Conservation (phyloP, 108 stramenopile genomes). For the Nannochloropsis salina region DNA sequence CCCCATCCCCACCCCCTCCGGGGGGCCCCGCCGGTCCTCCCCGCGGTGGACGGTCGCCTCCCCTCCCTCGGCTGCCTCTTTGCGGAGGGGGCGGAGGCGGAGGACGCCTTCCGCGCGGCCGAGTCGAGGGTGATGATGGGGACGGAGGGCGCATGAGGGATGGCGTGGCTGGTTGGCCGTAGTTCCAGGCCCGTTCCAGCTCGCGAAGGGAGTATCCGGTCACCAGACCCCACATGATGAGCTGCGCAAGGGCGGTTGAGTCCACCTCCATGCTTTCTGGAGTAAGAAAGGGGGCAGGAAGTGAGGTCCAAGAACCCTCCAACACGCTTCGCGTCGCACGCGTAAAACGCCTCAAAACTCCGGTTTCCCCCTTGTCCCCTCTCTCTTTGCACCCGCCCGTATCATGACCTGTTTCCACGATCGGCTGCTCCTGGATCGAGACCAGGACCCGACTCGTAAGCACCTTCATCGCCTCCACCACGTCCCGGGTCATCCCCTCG, state of each 20-base stretch:
- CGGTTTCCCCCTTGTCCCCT: neutral
- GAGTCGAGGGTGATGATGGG: neutral
- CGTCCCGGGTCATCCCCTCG: neutral
- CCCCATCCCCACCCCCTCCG: too few relatives aligned
- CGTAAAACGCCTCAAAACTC: neutral
- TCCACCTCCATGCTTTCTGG: neutral
- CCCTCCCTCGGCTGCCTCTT: neutral
- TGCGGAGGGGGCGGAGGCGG: neutral
- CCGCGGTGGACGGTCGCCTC: conserved; percentile 22
- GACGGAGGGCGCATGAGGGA: neutral
- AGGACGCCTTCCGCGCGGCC: neutral
- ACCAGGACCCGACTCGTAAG: neutral
- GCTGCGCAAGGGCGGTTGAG: neutral
- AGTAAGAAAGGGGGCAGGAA: neutral
- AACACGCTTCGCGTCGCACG: neutral
- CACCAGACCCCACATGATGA: neutral
- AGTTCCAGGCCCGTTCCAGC: neutral
- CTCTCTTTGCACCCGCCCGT: neutral
- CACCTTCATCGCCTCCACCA: conserved; percentile 4
- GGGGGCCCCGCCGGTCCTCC: neutral
- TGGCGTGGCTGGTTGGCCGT: neutral
- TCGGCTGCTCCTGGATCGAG: neutral
- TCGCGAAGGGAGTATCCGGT: neutral
- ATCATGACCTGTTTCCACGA: neutral
- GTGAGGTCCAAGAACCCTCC: neutral